phyloP scores from a whole-genome alignment of 345 rosid species.

The Citrus unshiu region DNA sequence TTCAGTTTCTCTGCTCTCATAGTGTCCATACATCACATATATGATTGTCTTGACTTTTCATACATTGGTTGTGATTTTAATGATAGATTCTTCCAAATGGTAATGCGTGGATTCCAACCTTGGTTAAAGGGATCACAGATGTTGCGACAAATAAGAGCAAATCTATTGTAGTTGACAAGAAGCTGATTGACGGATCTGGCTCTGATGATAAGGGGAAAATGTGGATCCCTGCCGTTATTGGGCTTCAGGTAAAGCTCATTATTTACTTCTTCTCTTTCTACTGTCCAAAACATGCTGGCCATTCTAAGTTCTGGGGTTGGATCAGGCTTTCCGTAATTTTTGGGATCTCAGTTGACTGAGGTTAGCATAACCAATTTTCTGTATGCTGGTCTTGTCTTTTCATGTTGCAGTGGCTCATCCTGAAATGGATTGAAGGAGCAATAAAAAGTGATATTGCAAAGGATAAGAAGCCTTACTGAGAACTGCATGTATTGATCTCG shows the following conservation, averaged over 20 bases:
- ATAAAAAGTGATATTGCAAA: conserved; percentile 49
- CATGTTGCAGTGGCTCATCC: conserved; percentile 53
- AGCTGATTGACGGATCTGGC: conserved; percentile 70
- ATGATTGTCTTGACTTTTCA: conserved; percentile 5
- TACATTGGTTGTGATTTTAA: not conserved
- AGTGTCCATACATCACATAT: not conserved
- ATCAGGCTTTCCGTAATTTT: not conserved
- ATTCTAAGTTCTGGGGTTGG: no score
- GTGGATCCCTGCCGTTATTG: conserved; percentile 56
- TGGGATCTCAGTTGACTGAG: conserved; percentile 6
- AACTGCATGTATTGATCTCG: not conserved
- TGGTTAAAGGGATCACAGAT: conserved; percentile 58
- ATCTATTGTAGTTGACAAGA: conserved; percentile 58
- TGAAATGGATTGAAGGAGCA: conserved; percentile 57
- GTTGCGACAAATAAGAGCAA: conserved; percentile 58
- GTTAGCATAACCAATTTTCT: not conserved
- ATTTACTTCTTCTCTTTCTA: no score
- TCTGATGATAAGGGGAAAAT: conserved; percentile 63
- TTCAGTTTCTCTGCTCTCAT: conserved; percentile 16
- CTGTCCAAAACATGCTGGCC: no score
- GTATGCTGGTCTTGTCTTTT: not conserved
- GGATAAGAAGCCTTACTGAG: conserved; percentile 45
- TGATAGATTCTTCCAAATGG: conserved; percentile 67
- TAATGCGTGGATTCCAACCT: conserved; percentile 61
- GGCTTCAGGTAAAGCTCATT: conserved; percentile 48